phyloP scores from a whole-genome alignment of 176 grass and related monocot species.

The Pharus latifolius region DNA sequence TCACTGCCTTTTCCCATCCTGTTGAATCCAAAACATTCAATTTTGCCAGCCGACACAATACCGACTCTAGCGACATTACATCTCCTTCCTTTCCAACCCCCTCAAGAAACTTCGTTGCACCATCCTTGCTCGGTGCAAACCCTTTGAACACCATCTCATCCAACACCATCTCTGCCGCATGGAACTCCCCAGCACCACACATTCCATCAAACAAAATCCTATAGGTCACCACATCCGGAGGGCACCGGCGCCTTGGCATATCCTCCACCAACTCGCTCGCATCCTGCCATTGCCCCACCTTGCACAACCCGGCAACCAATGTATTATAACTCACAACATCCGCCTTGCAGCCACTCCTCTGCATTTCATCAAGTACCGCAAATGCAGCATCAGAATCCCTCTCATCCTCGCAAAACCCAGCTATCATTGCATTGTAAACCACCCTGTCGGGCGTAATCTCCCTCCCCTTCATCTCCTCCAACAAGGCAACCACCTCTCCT shows the following conservation, averaged over 20 bases:
- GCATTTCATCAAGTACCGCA: conserved; percentile 50
- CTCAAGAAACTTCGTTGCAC: conserved; percentile 28
- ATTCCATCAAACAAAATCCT: conserved; percentile 38
- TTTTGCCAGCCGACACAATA: conserved; percentile 21
- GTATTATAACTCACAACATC: conserved; percentile 47
- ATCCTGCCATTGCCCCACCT: conserved; percentile 33
- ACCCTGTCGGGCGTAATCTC: conserved; percentile 27
- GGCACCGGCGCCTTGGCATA: conserved; percentile 44
- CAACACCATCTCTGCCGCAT: conserved; percentile 26
- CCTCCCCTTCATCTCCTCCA: conserved; percentile 55
- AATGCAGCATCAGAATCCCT: conserved; percentile 35
- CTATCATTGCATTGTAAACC: conserved; percentile 54
- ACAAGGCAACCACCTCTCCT: conserved; percentile 42
- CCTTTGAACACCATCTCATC: conserved; percentile 62
- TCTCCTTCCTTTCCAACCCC: conserved; percentile 35
- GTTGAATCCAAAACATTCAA: conserved; percentile 27
- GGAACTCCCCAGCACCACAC: conserved; percentile 34
- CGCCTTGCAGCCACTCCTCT: conserved; percentile 31
- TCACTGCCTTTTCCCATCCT: conserved; percentile 39
- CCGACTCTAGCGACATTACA: conserved; percentile 2
- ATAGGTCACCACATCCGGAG: conserved; percentile 45
- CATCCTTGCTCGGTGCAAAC: conserved; percentile 31
- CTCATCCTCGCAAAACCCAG: conserved; percentile 48
- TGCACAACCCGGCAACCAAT: conserved; percentile 38
- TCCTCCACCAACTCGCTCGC: conserved; percentile 45